These are phyloP conservation scores for Candida mesenterica DNA, from an alignment of 1,139 yeast species.

Conservation along the genomic window DNA sequence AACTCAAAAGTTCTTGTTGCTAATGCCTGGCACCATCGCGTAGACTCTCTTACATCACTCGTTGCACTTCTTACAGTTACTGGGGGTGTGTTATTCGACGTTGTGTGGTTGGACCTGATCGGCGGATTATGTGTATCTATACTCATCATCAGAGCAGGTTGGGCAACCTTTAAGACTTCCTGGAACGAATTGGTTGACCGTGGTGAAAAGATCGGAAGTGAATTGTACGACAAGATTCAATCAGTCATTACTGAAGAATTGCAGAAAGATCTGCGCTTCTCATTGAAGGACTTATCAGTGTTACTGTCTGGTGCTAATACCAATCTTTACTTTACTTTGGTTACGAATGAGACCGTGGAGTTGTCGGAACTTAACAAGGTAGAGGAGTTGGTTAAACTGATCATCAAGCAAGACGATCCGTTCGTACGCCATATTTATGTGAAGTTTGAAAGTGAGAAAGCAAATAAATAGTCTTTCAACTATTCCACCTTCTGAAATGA, in stretches of 20 bases:
- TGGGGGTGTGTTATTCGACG: conserved; percentile 73
- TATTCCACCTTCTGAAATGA: too few species aligned
- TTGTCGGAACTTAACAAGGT: conserved; percentile 28
- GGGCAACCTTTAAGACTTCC: conserved; percentile 67
- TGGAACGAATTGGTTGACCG: conserved; percentile 73
- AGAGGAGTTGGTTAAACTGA: conserved; percentile 24
- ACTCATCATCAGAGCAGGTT: conserved; percentile 82
- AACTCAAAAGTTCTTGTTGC: conserved; percentile 91
- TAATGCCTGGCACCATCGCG: conserved; percentile 98
- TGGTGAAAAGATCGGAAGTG: conserved; percentile 35
- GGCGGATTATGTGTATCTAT: conserved; percentile 88
- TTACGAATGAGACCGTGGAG: conserved; percentile 17
- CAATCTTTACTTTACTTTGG: conserved; percentile 30
- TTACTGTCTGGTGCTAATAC: conserved; percentile 74
- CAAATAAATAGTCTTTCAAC: too few species aligned
- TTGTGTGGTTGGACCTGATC: conserved; percentile 84
- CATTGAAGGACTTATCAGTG: conserved; percentile 50
- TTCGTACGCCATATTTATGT: conserved; percentile 27
- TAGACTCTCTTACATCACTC: conserved; percentile 88
- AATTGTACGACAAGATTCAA: conserved; percentile 27
- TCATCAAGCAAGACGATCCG: conserved; percentile 25
- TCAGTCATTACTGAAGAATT: conserved; percentile 23
- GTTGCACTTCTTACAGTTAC: conserved; percentile 90
- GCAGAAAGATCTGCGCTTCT: conserved; percentile 18
- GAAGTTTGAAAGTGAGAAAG: conserved; percentile 15